A percentile compares a stretch with the other conserved stretches of the same genome.
Conservation (phyloP, 108 stramenopile genomes). For the Nannochloropsis salina region DNA sequence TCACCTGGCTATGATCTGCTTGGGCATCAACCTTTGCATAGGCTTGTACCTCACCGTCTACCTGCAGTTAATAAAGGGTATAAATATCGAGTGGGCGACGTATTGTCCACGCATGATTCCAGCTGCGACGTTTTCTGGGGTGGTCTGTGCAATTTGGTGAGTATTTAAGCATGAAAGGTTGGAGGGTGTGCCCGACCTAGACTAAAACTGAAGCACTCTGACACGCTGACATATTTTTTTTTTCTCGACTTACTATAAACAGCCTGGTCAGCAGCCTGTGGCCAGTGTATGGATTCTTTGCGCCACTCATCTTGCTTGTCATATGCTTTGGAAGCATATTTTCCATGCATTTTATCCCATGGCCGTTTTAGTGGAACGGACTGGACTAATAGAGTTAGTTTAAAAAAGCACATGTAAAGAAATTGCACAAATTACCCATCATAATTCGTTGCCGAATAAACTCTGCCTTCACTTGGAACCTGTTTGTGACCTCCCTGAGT, state of each 20-base stretch:
- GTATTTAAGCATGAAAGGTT: background rate
- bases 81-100: background rate
- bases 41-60: background rate
- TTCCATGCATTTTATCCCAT: background rate
- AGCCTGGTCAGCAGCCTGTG: background rate
- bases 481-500: no score
- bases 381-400: no score
- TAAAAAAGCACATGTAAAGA: no score
- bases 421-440: no score
- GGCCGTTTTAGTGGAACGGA: background rate
- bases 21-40: background rate
- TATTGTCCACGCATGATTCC: conserved; percentile 5
- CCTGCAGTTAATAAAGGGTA: background rate
- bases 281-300: background rate
- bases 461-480: no score
- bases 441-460: no score
- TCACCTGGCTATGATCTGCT: background rate
- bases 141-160: background rate
- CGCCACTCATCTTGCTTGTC: background rate
- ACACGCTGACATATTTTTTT: background rate
- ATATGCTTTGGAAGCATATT: background rate
- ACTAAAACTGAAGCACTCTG: no score
- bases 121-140: background rate
- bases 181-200: background rate
- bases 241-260: background rate